Conservation (phyloP, 2,329 filamentous ascomycete species). For the Chrysoporthe cubensis region DNA sequence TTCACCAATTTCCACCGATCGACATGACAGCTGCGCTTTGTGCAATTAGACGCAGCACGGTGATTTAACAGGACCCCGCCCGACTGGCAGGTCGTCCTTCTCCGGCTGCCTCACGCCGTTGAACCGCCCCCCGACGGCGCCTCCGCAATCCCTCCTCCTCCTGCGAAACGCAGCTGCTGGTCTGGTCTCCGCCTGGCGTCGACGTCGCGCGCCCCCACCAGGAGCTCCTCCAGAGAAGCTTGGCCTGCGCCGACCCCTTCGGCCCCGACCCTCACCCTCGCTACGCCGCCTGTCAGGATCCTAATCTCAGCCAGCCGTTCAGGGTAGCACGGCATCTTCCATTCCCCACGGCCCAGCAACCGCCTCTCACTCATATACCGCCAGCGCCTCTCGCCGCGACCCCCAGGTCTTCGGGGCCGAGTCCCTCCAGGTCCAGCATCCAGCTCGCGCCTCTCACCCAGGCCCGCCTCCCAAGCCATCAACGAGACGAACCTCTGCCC, state of each 20-base stretch:
- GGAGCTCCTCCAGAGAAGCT: too few relatives aligned
- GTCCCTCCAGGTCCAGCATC: conserved; percentile 1
- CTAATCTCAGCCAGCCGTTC: neutral
- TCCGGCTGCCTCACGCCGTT: neutral
- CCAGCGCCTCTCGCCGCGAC: neutral
- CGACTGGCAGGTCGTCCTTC: neutral
- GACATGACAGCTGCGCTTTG: conserved; percentile 19
- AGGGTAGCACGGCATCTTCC: neutral
- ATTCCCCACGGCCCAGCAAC: neutral
- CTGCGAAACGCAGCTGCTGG: too few relatives aligned
- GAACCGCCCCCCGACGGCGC: too few relatives aligned
- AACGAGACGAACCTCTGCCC: too few relatives aligned
- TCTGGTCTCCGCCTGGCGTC: too few relatives aligned
- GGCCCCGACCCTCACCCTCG: neutral
- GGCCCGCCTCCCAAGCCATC: too few relatives aligned
- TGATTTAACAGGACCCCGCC: conserved; percentile 25
- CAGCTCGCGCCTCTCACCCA: neutral
- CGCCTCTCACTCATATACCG: neutral
- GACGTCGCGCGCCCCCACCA: too few relatives aligned
- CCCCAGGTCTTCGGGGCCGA: conserved; percentile 2
- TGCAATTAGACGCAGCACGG: conserved; percentile 24
- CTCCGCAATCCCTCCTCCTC: too few relatives aligned
- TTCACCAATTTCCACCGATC: conserved; percentile 25
- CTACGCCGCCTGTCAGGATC: conserved; percentile 8
- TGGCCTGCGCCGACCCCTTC: neutral